phyloP scores from a whole-genome alignment of 169 alveolate species.

The Cryptosporidium baileyi region DNA sequence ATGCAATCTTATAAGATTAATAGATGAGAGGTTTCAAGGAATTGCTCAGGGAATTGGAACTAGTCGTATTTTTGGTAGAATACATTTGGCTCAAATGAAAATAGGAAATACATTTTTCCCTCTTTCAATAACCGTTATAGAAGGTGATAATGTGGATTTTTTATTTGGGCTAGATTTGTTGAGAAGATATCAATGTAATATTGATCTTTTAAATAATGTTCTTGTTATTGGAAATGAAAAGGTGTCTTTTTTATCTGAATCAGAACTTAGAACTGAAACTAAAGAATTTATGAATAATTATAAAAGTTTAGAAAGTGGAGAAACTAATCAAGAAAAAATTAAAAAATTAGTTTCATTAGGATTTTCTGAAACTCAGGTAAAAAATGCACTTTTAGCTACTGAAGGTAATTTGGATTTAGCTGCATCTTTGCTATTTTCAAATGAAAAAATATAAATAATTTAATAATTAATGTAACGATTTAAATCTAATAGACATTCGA shows the following conservation, averaged over 20 bases:
- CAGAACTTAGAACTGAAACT: conserved; percentile 68
- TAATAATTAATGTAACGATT: neutral
- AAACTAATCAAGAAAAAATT: conserved; percentile 15
- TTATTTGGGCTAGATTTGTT: conserved; percentile 94
- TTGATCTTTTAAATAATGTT: conserved; percentile 87
- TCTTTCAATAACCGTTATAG: conserved; percentile 91
- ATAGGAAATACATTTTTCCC: conserved; percentile 86
- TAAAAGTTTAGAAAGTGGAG: neutral
- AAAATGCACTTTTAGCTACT: conserved; percentile 60
- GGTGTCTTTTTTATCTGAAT: conserved; percentile 81
- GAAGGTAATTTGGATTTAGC: conserved; percentile 74
- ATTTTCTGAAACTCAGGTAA: conserved; percentile 69
- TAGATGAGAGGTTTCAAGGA: conserved; percentile 92
- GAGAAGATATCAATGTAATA: conserved; percentile 89
- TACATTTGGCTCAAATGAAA: conserved; percentile 93
- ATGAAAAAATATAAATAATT: neutral
- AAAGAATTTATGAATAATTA: neutral
- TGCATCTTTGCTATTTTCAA: conserved; percentile 65
- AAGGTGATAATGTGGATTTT: conserved; percentile 87
- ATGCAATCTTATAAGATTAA: conserved; percentile 87
- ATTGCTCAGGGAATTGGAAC: conserved; percentile 95
- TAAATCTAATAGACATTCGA: neutral
- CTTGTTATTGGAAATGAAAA: conserved; percentile 85
- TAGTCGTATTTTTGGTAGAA: conserved; percentile 90
- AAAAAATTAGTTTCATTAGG: conserved; percentile 70